Percentiles rank a stretch among this genome's conserved stretches.
These are phyloP conservation scores for Cornus kousa DNA, from an alignment of 148 eudicot species.

Conservation along the genomic window DNA sequence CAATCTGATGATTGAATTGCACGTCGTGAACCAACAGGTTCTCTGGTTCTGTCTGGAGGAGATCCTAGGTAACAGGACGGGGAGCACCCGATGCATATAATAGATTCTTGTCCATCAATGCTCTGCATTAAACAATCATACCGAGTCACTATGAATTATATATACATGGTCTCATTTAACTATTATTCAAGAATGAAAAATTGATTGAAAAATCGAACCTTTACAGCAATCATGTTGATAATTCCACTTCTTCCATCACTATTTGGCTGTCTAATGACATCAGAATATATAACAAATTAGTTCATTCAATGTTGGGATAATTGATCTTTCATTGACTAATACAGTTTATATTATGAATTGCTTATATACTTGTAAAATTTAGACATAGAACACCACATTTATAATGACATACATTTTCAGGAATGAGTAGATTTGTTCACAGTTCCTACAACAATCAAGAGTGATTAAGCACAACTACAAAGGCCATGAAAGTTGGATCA, in stretches of 20 bases:
- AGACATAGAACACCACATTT: too few species aligned
- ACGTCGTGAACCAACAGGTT: slow-evolving; percentile 55
- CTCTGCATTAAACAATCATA: slow-evolving; percentile 15
- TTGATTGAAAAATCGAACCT: slow-evolving; percentile 19
- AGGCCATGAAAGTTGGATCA: too few species aligned
- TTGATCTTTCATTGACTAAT: too few species aligned
- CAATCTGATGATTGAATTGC: slow-evolving; percentile 45
- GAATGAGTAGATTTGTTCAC: too few species aligned
- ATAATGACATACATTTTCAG: too few species aligned
- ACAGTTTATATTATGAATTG: too few species aligned
- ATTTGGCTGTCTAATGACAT: slow-evolving; percentile 19
- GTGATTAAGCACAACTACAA: too few species aligned
- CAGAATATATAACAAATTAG: not conserved
- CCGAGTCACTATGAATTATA: not conserved
- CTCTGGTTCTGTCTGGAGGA: slow-evolving; percentile 42
- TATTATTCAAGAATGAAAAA: too few species aligned
- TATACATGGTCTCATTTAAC: not conserved
- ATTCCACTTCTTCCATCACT: slow-evolving; percentile 27
- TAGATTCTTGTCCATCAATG: slow-evolving; percentile 20
- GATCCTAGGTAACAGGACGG: slow-evolving; percentile 43
- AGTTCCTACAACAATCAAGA: too few species aligned
- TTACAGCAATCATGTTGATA: slow-evolving; percentile 35
- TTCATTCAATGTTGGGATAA: too few species aligned
- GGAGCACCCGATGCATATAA: slow-evolving; percentile 26
- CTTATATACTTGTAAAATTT: too few species aligned